Percentiles rank a stretch among this genome's conserved stretches.
phyloP scores from a whole-genome alignment of 108 stramenopile genomes.

The Aurantiochytrium sp. region DNA sequence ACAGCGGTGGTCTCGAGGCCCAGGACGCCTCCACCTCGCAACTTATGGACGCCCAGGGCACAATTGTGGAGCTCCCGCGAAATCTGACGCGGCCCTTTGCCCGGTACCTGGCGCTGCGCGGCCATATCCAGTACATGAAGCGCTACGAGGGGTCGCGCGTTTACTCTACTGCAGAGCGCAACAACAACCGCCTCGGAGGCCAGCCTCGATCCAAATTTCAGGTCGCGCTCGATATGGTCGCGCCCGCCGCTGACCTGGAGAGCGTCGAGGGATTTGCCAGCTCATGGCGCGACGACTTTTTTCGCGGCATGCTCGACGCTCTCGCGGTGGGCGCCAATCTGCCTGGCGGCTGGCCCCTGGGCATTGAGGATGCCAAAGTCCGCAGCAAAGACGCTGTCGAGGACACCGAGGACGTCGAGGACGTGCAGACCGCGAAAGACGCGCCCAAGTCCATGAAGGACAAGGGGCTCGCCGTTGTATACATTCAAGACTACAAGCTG shows the following conservation, averaged over 20 bases:
- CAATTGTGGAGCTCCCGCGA: not conserved
- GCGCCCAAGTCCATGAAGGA: too few species aligned
- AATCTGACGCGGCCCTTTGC: not conserved
- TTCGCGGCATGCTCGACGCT: not conserved
- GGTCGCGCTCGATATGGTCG: not conserved
- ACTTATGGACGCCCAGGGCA: constrained; percentile 19
- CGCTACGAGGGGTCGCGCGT: constrained; percentile 9
- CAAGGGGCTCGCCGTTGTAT: not conserved
- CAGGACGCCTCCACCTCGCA: not conserved
- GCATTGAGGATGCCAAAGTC: too few species aligned
- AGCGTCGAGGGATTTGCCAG: not conserved
- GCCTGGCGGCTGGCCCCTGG: not conserved
- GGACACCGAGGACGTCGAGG: too few species aligned
- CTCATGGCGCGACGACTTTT: not conserved
- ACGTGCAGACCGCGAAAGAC: too few species aligned
- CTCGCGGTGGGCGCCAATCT: not conserved
- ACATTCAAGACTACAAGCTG: constrained; percentile 16
- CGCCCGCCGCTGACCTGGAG: not conserved
- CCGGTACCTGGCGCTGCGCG: not conserved
- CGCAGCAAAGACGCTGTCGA: too few species aligned
- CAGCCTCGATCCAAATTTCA: constrained; percentile 25
- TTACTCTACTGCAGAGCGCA: not conserved
- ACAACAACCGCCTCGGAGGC: not conserved
- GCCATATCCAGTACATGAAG: not conserved
- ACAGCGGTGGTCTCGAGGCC: too few species aligned